phyloP scores from a whole-genome alignment of 1,284 basidiomycete species.

The Microbotryum saponariae region DNA sequence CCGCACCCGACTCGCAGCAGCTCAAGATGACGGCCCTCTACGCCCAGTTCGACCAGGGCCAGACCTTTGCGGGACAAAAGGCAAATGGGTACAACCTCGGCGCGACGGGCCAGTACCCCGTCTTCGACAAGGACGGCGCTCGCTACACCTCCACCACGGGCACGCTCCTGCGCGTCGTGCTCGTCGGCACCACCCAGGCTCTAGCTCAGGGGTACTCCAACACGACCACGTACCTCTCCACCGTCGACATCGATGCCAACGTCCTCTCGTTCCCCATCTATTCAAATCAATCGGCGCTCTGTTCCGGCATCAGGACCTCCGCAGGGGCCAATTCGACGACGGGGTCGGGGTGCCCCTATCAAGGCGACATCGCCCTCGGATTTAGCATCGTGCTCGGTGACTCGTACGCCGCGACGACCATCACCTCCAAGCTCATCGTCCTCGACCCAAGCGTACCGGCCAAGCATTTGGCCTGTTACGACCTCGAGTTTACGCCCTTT shows the following conservation, averaged over 20 bases:
- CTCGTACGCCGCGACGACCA: constrained; percentile 68
- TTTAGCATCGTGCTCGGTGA: constrained; percentile 62
- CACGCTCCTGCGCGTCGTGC: constrained; percentile 30
- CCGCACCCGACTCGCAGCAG: constrained; percentile 4
- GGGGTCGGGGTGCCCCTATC: constrained; percentile 32
- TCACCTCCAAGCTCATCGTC: constrained; percentile 73
- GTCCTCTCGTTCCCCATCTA: constrained; percentile 68
- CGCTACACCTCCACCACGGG: constrained; percentile 2
- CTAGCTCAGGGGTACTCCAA: constrained; percentile 31
- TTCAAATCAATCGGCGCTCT: constrained; percentile 64
- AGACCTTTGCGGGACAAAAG: constrained; percentile 14
- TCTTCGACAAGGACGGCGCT: too few relatives aligned
- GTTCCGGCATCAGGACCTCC: constrained; percentile 63
- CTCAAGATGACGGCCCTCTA: constrained; percentile 27
- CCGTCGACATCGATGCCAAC: constrained; percentile 46
- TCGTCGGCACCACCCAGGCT: constrained; percentile 20
- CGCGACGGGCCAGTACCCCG: constrained; percentile 4
- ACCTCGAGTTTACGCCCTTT: constrained; percentile 71
- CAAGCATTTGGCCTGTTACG: constrained; percentile 70
- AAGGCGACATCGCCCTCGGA: constrained; percentile 58
- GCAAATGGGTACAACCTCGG: constrained; percentile 13
- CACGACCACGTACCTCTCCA: constrained; percentile 31
- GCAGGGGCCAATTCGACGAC: constrained; percentile 13
- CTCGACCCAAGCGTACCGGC: constrained; percentile 64
- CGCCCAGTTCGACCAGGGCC: constrained; percentile 32